Evolutionary conservation across 2,329 filamentous ascomycete genomes (phyloP).

Genomic region (Boeremia exigua): DNA sequence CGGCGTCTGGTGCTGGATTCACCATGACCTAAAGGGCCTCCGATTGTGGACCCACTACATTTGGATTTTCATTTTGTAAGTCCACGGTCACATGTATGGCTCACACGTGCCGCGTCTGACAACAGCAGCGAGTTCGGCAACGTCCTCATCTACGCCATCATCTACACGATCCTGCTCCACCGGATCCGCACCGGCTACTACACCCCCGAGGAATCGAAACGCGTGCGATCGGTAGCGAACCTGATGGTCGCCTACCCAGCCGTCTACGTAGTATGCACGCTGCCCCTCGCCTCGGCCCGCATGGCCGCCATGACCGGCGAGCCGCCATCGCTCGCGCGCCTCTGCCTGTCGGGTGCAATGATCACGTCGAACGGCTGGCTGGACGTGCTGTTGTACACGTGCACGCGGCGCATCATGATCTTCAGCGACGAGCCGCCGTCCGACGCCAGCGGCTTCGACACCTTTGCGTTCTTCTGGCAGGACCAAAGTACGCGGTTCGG

Average conservation of each 20-base stretch:
- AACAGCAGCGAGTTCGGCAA: slow-evolving; percentile 55
- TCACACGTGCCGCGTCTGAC: not conserved
- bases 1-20: slow-evolving; percentile 72
- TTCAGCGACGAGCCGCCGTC: slow-evolving; percentile 55
- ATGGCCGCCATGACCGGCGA: slow-evolving; percentile 67
- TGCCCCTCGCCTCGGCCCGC: slow-evolving; percentile 69
- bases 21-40: slow-evolving; percentile 58
- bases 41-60: slow-evolving; percentile 69
- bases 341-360: slow-evolving; percentile 61
- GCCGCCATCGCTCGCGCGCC: slow-evolving; percentile 52
- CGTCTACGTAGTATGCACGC: slow-evolving; percentile 72
- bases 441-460: slow-evolving; percentile 44
- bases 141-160: slow-evolving; percentile 56
- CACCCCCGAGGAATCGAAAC: slow-evolving; percentile 38
- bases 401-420: slow-evolving; percentile 63
- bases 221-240: slow-evolving; percentile 53
- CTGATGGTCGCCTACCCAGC: slow-evolving; percentile 72
- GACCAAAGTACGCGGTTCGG: slow-evolving; percentile 49
- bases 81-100: not conserved
- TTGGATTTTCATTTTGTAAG: slow-evolving; percentile 64
- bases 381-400: slow-evolving; percentile 64
- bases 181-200: slow-evolving; percentile 49
- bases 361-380: slow-evolving; percentile 66
- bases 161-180: slow-evolving; percentile 49
- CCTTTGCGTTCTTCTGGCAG: slow-evolving; percentile 45